phyloP scores from a whole-genome alignment of 352 stramenopile genomes.

The Pythium insidiosum region DNA sequence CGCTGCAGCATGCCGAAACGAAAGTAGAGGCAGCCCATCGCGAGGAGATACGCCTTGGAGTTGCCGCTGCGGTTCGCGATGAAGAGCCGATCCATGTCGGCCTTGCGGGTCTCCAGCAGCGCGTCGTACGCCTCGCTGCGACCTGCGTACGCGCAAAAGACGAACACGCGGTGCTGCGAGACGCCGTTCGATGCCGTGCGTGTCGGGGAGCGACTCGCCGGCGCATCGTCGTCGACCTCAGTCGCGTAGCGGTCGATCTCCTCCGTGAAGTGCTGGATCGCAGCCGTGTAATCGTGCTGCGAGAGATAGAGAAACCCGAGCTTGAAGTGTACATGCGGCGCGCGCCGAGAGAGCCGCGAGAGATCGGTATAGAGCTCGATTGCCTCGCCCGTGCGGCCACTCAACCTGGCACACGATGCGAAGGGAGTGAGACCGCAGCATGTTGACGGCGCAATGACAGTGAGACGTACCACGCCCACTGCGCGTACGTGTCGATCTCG shows the following conservation, averaged over 20 bases:
- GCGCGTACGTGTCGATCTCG: slow-evolving; percentile 37
- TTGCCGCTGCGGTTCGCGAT: slow-evolving; percentile 32
- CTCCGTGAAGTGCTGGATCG: slow-evolving; percentile 25
- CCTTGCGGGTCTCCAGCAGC: slow-evolving; percentile 19
- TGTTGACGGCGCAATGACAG: no score
- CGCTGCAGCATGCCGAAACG: slow-evolving; percentile 46
- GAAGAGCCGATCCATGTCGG: slow-evolving; percentile 24
- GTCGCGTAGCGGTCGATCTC: slow-evolving; percentile 27
- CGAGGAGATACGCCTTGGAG: slow-evolving; percentile 15
- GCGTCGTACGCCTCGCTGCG: slow-evolving; percentile 25
- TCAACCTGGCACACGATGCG: slow-evolving; percentile 18
- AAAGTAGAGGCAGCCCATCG: slow-evolving; percentile 46
- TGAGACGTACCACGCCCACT: slow-evolving; percentile 42
- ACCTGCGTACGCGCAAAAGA: slow-evolving; percentile 33
- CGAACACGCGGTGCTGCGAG: slow-evolving; percentile 22
- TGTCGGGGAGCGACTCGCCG: background rate
- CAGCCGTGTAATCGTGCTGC: slow-evolving; percentile 19
- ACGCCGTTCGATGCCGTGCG: background rate
- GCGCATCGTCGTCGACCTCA: background rate
- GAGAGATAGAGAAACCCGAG: slow-evolving; percentile 35
- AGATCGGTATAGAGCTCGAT: slow-evolving; percentile 42
- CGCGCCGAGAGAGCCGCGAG: slow-evolving; percentile 21
- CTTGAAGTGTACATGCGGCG: slow-evolving; percentile 52
- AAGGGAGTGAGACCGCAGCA: background rate
- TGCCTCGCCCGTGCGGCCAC: slow-evolving; percentile 29